A percentile compares a stretch with the other conserved stretches of the same genome.
Conservation (phyloP, 768 basidiomycete species). For the Suillus ampliporus region DNA sequence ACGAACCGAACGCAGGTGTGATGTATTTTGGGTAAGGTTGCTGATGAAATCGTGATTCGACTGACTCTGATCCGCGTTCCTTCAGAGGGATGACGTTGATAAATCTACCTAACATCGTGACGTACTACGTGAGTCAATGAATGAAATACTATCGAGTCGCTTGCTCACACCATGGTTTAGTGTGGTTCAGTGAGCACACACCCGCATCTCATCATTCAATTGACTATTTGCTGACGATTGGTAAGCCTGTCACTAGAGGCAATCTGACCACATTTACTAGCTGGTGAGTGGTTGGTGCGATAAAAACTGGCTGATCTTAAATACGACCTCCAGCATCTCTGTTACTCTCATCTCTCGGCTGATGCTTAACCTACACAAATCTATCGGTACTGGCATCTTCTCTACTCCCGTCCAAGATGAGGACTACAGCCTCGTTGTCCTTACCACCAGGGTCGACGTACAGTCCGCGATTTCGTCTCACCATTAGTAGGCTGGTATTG, state of each 20-base stretch:
- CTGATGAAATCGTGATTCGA: slow-evolving; percentile 6
- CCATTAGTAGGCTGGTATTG: not conserved
- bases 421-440: slow-evolving; percentile 43
- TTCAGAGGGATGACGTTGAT: no score
- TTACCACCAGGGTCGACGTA: not conserved
- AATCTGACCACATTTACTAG: slow-evolving; percentile 54
- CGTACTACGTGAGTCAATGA: no score
- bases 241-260: slow-evolving; percentile 39
- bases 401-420: slow-evolving; percentile 37
- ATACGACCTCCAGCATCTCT: slow-evolving; percentile 43
- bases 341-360: slow-evolving; percentile 60
- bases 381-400: slow-evolving; percentile 26
- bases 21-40: slow-evolving; percentile 3
- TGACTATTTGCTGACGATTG: not conserved
- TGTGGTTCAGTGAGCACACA: no score
- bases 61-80: not conserved
- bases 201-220: no score
- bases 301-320: not conserved
- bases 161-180: no score
- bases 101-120: no score
- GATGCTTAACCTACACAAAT: slow-evolving; percentile 59
- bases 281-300: slow-evolving; percentile 39
- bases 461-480: not conserved
- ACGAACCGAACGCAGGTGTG: no score
- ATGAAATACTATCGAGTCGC: no score